Conservation (phyloP, 2,329 filamentous ascomycete genomes). For the Venturia aucupariae region DNA sequence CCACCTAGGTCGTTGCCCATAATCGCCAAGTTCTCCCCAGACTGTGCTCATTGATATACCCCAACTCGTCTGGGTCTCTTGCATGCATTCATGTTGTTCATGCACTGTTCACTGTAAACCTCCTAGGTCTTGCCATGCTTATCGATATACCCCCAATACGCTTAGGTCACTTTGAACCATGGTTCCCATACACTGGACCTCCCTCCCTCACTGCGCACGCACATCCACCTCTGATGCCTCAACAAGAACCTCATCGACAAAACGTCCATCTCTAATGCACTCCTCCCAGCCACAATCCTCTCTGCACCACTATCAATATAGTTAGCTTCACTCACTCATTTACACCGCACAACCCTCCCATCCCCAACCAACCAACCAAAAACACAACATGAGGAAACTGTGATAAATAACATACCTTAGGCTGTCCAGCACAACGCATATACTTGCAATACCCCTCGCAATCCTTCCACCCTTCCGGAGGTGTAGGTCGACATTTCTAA, state of each 20-base stretch:
- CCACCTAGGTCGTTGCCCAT: neutral
- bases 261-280: neutral
- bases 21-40: too few species aligned
- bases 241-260: neutral
- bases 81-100: too few species aligned
- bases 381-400: too few species aligned
- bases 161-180: too few species aligned
- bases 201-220: neutral
- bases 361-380: too few species aligned
- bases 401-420: neutral
- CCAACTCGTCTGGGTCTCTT: too few species aligned
- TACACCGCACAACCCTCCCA: neutral
- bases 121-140: too few species aligned
- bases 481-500: neutral
- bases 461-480: neutral
- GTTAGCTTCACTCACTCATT: neutral
- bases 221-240: too few species aligned
- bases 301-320: neutral
- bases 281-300: constrained; percentile 3
- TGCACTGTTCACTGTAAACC: too few species aligned
- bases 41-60: too few species aligned
- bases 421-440: neutral
- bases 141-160: too few species aligned
- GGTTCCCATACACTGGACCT: too few species aligned
- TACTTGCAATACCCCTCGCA: neutral